Base-by-base conservation (phyloP, 116 monocot species). In the Cymodocea nodosa region DNA sequence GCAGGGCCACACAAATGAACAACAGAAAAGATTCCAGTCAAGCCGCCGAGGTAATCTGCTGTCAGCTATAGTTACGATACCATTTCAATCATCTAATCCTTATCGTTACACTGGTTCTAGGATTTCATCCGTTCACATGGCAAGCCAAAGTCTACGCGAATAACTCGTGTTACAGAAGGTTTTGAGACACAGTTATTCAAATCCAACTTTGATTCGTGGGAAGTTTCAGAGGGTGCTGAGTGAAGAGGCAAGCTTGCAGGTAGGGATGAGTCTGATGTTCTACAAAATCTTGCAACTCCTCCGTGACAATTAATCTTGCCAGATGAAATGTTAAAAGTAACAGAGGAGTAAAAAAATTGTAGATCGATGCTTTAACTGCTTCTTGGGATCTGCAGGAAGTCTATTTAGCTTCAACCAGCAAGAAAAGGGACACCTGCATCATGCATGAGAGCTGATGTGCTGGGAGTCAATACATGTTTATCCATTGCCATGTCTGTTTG, bases 181-280 rank as follows among this genome's bases (percentile, higher is more conserved):
- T 83, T 77, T 73, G 97, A 90, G 70, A 83, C 91, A 68, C 81
- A 79, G 70, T 76, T 83, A 69, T 97, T 97, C 75, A 97, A 88
- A 53, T 85, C 80, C 22, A 80, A 84, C 57, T 98, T 98, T 76
- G 97, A 92, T 50, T 79, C 89, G 13, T 98, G 97, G 97, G 83
- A 66, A 23, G 65, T 49, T 52, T 62, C 77, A 64, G 59, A 73
- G 62, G 80, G 70, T 23, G 97, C 91, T 65, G 97, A 91, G 59
- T 88, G 97, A 68, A 74, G 85, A 79, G 95, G 97, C 67, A 97
- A 91, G 85, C 91, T 97, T 50, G 88, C 91, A 81, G 97, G 97
- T 97, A 79, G 6, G 70, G 15, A 8, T 7, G 44, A 44, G 44
- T 44, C 44, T 44, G 44, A 30, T 30, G 30, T 30, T 44, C 44